A percentile compares a stretch with the other conserved stretches of the same genome.
Conservation (phyloP, 1,139 yeast species). For the Debaryomycetaceae sp. region DNA sequence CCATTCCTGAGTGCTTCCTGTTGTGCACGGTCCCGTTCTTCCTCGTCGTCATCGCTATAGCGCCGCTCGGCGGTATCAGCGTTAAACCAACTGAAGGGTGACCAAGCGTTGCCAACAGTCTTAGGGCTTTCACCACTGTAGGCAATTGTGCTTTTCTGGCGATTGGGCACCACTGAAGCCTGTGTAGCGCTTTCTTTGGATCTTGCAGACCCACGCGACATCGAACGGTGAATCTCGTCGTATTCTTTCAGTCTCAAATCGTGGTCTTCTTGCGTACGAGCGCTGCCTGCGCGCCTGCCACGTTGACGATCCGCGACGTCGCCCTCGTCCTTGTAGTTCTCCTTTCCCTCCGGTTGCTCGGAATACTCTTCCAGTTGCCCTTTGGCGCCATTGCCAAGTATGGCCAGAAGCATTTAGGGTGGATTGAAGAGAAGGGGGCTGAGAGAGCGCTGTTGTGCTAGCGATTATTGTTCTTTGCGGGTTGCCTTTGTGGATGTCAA, state of each 20-base stretch:
- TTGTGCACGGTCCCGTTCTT: conserved; percentile 5
- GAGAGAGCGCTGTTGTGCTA: too few relatives aligned
- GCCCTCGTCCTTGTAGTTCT: conserved; percentile 2
- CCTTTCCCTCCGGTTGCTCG: not conserved
- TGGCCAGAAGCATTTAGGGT: conserved; percentile 7
- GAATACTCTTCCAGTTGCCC: conserved; percentile 4
- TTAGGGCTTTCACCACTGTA: conserved; percentile 4
- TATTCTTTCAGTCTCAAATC: conserved; percentile 1
- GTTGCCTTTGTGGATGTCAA: too few relatives aligned
- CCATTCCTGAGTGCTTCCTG: conserved; percentile 2
- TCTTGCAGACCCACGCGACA: conserved; percentile 1
- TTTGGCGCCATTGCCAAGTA: conserved; percentile 5
- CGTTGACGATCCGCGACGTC: conserved; percentile 1
- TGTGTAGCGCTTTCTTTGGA: not conserved
- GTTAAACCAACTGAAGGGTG: conserved; percentile 7
- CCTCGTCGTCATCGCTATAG: conserved; percentile 5
- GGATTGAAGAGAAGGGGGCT: too few relatives aligned
- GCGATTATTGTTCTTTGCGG: too few relatives aligned
- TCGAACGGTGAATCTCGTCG: conserved; percentile 4
- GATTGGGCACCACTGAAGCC: not conserved
- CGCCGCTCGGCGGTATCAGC: conserved; percentile 6
- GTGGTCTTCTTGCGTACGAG: not conserved
- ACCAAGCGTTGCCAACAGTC: conserved; percentile 8
- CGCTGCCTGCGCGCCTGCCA: not conserved
- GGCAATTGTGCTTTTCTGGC: conserved; percentile 4